phyloP scores from a whole-genome alignment of 495 filamentous ascomycete species.

The Trichoderma gamsii region DNA sequence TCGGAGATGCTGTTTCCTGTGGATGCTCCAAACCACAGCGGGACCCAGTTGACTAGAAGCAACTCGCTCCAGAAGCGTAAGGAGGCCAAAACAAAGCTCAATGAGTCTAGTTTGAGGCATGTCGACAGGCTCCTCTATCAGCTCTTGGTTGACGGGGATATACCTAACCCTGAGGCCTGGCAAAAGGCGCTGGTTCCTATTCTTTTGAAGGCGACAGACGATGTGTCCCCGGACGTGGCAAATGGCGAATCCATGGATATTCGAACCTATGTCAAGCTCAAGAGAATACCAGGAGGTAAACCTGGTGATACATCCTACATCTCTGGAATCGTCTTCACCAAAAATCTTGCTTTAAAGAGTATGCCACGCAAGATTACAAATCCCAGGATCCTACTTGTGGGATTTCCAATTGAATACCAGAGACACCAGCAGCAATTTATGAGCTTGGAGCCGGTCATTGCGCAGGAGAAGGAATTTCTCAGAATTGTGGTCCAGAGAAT shows the following conservation, averaged over 20 bases:
- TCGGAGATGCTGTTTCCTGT: slow-evolving; percentile 37
- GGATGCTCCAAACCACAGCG: slow-evolving; percentile 30
- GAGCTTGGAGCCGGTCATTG: slow-evolving; percentile 95
- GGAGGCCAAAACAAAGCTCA: slow-evolving; percentile 72
- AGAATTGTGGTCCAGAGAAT: slow-evolving; percentile 92
- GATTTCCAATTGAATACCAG: slow-evolving; percentile 94
- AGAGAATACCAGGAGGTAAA: slow-evolving; percentile 84
- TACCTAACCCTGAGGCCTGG: slow-evolving; percentile 71
- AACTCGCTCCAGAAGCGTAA: slow-evolving; percentile 76
- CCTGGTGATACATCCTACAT: slow-evolving; percentile 92
- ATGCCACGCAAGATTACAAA: slow-evolving; percentile 83
- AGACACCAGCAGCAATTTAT: slow-evolving; percentile 92
- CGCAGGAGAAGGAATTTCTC: slow-evolving; percentile 92
- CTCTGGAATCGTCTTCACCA: slow-evolving; percentile 92
- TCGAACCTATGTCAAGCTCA: slow-evolving; percentile 96
- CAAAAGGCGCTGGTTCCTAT: slow-evolving; percentile 89
- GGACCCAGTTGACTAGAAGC: slow-evolving; percentile 65
- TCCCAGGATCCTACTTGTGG: slow-evolving; percentile 86
- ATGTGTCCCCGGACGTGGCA: slow-evolving; percentile 88
- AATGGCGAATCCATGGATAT: slow-evolving; percentile 93
- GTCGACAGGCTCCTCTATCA: slow-evolving; percentile 79
- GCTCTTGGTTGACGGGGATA: slow-evolving; percentile 66
- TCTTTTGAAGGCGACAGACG: slow-evolving; percentile 83
- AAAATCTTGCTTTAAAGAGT: slow-evolving; percentile 90
- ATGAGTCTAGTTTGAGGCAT: slow-evolving; percentile 79